These are phyloP conservation scores for Rhizopogon vinicolor DNA, from an alignment of 768 basidiomycete species.

Conservation along the genomic window DNA sequence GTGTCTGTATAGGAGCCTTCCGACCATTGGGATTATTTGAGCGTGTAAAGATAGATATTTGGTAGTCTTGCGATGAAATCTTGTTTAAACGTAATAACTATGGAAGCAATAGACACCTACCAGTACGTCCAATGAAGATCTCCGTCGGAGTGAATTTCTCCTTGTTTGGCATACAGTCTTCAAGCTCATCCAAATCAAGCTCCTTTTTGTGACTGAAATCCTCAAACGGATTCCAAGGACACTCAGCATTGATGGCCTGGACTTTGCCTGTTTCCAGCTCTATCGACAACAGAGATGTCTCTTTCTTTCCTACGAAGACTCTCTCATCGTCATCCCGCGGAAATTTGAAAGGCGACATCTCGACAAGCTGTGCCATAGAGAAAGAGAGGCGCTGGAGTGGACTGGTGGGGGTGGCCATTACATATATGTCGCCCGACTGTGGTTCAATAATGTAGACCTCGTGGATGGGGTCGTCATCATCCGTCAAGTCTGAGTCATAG, in stretches of 20 bases:
- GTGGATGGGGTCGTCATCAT: conserved; percentile 47
- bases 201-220: conserved; percentile 40
- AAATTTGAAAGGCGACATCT: conserved; percentile 82
- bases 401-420: conserved; percentile 63
- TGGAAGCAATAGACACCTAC: conserved; percentile 29
- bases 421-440: conserved; percentile 89
- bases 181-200: conserved; percentile 56
- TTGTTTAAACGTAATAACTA: not conserved
- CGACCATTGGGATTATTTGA: conserved; percentile 31
- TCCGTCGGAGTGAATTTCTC: conserved; percentile 31
- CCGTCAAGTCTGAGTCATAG: conserved; percentile 49
- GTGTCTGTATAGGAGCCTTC: conserved; percentile 60
- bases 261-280: conserved; percentile 79
- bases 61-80: conserved; percentile 60
- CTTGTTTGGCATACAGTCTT: conserved; percentile 37
- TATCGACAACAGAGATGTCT: conserved; percentile 73
- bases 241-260: conserved; percentile 72
- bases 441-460: conserved; percentile 95
- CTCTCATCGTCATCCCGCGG: conserved; percentile 47
- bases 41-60: conserved; percentile 76
- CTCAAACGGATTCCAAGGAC: conserved; percentile 70
- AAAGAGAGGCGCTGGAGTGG: conserved; percentile 86
- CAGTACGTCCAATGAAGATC: conserved; percentile 64
- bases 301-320: conserved; percentile 87
- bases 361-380: conserved; percentile 89